Evolutionary conservation across 106 monocot genomes (phyloP), one percentile per base, ranked within the genome.

Genomic region (Phalaenopsis equestris): DNA sequence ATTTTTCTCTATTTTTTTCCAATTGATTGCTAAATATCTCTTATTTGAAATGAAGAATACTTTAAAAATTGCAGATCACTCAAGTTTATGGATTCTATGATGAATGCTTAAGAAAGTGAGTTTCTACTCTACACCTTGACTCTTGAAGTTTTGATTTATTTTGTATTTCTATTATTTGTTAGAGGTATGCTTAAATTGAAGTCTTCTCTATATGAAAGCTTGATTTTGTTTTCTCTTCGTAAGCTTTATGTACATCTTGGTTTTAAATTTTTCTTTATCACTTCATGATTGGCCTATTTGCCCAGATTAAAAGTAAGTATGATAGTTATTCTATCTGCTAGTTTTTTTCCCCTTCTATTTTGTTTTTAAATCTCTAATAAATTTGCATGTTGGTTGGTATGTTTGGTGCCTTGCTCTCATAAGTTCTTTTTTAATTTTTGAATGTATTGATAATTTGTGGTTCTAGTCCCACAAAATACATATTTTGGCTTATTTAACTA

Each of bases 71-170:
- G 89, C 95, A 99, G 99, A 99, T 99, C 56, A 99, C 99, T 9
- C 99, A 99, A 86, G 99, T 99, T 56, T 99, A 99, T 93, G 99
- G 99, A 78, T 99, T 99, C 80, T 99, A 99, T 85, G 99, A 99
- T 73, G 99, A 99, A 84, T 99, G 99, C 81, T 82, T 99, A 86
- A 83, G 99, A 45, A 99, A 99, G 99, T 99, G 82, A 99, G 95
- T 91, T 79, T 8, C 52, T 43, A 84, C 11, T 14, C 30, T 49
- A 67, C 17, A 78, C 74, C 52, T 78, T 55, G 30, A 38, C 52
- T 82, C 75, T 78, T 45, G 3, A 21, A 39, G 49, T 16, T 75
- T 21, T 12, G 17, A 9, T 78, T 73, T 77, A 56, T 72, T 17
- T 41, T 56, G 21, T 24, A 12, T 45, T 55, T 24, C 36, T 39